Percentiles rank a stretch among this genome's conserved stretches.
phyloP scores from a whole-genome alignment of 108 stramenopile species.

The Epithemia pelagica region DNA sequence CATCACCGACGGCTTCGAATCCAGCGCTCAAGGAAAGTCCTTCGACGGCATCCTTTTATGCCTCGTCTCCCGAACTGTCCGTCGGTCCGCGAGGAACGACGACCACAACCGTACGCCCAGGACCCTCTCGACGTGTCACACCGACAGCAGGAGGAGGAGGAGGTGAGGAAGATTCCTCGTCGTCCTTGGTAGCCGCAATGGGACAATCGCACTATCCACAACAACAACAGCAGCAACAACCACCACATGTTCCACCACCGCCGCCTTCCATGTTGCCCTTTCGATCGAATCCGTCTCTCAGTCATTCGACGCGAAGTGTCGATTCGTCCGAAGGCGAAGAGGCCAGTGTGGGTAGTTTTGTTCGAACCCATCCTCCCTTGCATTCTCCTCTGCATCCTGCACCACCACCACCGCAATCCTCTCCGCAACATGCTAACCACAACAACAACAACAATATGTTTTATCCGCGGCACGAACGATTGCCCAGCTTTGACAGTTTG shows the following conservation, averaged over 20 bases:
- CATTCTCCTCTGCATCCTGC: neutral
- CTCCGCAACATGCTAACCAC: constrained; percentile 5
- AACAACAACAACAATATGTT: neutral
- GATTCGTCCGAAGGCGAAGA: neutral
- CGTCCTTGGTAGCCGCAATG: no score
- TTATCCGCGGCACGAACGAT: constrained; percentile 16
- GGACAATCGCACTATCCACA: neutral
- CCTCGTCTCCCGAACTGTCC: no score
- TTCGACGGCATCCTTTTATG: no score
- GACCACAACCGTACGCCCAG: no score
- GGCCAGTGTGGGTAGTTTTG: neutral
- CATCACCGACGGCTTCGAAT: no score
- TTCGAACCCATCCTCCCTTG: neutral
- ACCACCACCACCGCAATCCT: neutral
- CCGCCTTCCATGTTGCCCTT: neutral
- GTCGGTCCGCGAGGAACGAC: no score
- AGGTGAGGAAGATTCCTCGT: no score
- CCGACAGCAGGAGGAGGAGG: no score
- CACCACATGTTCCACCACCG: neutral
- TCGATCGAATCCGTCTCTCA: neutral
- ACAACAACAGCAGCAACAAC: neutral
- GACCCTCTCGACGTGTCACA: no score
- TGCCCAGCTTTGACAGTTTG: constrained; percentile 27
- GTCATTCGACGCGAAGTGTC: neutral
- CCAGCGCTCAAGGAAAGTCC: no score